Base-by-base conservation (phyloP, 75 land plant genomes). In the Azolla pinnata region DNA sequence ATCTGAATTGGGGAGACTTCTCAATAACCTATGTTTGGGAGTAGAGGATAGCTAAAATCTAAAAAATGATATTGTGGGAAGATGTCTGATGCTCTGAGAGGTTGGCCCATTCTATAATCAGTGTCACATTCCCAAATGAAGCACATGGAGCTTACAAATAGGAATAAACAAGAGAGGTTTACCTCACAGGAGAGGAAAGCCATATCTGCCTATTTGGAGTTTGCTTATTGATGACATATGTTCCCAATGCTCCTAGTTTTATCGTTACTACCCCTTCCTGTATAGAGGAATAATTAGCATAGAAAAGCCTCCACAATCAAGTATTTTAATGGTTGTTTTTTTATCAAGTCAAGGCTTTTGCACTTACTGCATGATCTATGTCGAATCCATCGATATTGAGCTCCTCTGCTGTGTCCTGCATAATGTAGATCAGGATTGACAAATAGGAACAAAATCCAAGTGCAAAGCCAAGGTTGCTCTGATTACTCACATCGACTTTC, bases 171-270 rank as follows among this genome's bases (percentile, higher is more conserved):
- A 21, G n/a, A 50, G 23, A 50, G 53, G 19, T 19, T 27, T 17
- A 67, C 71, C 70, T 66, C 19, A 67, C 65, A 54, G 71, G 71
- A 33, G 71, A 73, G 23, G 71, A 67, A 35, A 67, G 53, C 71
- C 75, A 67, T 33, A 73, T 38, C 33, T 73, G 75, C 17, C 75
- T 55, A 53, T 73, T 67, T 44, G 70, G 75, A 33, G 71, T 67
- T 55, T 73, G 75, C 58, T 73, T 67, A 55, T 73, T 73, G 52
- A 67, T 67, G 21, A 73, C 71, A 32, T 73, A 73, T 18, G 70
- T 73, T 19, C 71, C 71, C 29, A 44, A 26, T 31, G 26, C 49
- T 35, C 71, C 71, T 18, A 67, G 75, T 17, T 32, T 33, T 12
- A 73, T 48, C 12, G 70, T 73, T 35, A 67, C 14, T 12, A 73